Evolutionary conservation across 192 early-diverging fungal species (phyloP).

Genomic region (Dissophora ornata): DNA sequence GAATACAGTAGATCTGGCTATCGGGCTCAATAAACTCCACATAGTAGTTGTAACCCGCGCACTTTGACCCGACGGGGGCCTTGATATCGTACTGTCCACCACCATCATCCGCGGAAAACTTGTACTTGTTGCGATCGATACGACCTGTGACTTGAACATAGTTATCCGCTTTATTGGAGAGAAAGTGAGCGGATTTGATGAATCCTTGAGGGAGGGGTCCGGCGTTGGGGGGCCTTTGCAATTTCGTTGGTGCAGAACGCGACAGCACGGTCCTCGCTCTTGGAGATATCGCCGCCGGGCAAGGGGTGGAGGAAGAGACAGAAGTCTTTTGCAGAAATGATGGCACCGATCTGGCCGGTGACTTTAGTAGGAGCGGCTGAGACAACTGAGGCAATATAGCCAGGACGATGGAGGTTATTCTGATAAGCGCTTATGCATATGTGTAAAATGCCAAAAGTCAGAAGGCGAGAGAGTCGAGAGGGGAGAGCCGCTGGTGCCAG

Average conservation of each 20-base stretch:
- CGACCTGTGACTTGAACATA: slow-evolving; percentile 66
- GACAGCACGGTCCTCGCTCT: slow-evolving; percentile 40
- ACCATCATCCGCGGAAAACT: slow-evolving; percentile 52
- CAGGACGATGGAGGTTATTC: slow-evolving; percentile 25
- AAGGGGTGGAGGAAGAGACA: slow-evolving; percentile 48
- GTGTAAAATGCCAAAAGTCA: no score
- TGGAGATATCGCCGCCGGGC: slow-evolving; percentile 19
- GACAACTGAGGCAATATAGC: slow-evolving; percentile 46
- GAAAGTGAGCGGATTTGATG: slow-evolving; percentile 55
- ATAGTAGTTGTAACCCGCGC: slow-evolving; percentile 52
- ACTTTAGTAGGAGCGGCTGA: slow-evolving; percentile 22
- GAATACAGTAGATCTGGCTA: slow-evolving; percentile 56
- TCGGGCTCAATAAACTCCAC: slow-evolving; percentile 60
- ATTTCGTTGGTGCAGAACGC: slow-evolving; percentile 45
- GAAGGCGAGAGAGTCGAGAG: no score
- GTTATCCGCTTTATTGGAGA: slow-evolving; percentile 1
- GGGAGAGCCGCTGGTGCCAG: no score
- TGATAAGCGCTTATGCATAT: no score
- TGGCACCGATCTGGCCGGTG: slow-evolving; percentile 24
- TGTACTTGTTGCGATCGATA: slow-evolving; percentile 54
- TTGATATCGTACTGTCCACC: slow-evolving; percentile 65
- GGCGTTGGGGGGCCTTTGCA: slow-evolving; percentile 52
- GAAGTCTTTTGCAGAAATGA: slow-evolving; percentile 18
- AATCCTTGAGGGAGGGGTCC: slow-evolving; percentile 48
- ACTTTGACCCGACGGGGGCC: slow-evolving; percentile 56